A percentile compares a stretch with the other conserved stretches of the same genome.
phyloP scores from a whole-genome alignment of 805 yeast genomes.

The Lipomyces sp. region DNA sequence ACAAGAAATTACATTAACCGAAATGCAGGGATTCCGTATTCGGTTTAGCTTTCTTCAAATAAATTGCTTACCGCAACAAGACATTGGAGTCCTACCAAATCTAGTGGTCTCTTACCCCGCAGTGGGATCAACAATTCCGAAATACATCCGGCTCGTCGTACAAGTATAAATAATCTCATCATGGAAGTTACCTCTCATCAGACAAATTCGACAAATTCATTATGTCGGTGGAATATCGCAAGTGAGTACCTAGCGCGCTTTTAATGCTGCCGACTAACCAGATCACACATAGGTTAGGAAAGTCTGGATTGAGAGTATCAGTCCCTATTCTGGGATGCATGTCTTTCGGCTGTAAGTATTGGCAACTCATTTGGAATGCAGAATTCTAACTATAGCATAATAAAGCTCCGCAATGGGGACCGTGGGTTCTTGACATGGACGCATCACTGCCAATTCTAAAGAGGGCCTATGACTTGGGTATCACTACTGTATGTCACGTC shows the following conservation, averaged over 20 bases:
- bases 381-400: neutral
- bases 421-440: conserved; percentile 18
- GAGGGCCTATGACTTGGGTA: conserved; percentile 45
- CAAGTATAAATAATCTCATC: too few relatives aligned
- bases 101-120: too few relatives aligned
- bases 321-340: conserved; percentile 30
- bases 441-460: conserved; percentile 15
- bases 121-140: too few relatives aligned
- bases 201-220: too few relatives aligned
- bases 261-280: neutral
- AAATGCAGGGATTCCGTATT: too few relatives aligned
- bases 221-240: conserved; percentile 9
- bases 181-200: too few relatives aligned
- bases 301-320: conserved; percentile 22
- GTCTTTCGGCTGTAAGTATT: conserved; percentile 26
- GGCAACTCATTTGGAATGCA: neutral
- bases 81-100: too few relatives aligned
- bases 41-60: too few relatives aligned
- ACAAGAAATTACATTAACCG: too few relatives aligned
- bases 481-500: conserved; percentile 42
- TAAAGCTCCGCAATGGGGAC: conserved; percentile 14
- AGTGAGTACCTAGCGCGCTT: neutral
- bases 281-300: conserved; percentile 16
- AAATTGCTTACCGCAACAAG: too few relatives aligned
- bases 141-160: too few relatives aligned